phyloP scores from a whole-genome alignment of 164 flowering plant species.

The Amborella trichopoda region DNA sequence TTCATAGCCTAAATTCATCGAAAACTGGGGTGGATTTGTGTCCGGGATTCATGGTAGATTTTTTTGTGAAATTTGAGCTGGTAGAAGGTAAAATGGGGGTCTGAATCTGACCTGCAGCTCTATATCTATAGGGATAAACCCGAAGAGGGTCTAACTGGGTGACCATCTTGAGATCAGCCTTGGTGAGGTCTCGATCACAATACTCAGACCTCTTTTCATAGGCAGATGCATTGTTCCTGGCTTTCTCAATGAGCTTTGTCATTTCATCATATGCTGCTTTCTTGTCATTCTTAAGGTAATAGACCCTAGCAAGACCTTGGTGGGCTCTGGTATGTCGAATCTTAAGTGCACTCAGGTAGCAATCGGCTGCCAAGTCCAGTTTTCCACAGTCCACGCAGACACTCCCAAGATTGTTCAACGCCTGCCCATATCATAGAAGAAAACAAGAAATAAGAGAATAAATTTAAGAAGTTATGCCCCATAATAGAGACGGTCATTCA shows the following conservation, averaged over 20 bases:
- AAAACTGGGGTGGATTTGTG: too few relatives aligned
- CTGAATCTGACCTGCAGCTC: slow-evolving; percentile 79
- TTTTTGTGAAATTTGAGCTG: not conserved
- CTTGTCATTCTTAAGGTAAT: slow-evolving; percentile 60
- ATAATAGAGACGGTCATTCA: too few relatives aligned
- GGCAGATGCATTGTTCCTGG: slow-evolving; percentile 87
- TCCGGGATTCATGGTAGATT: not conserved
- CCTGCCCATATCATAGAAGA: slow-evolving; percentile 37
- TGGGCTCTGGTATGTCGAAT: slow-evolving; percentile 93
- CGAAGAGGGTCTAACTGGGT: slow-evolving; percentile 88
- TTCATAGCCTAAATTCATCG: too few relatives aligned
- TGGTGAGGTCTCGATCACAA: slow-evolving; percentile 79
- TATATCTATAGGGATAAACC: slow-evolving; percentile 92
- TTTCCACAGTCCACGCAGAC: slow-evolving; percentile 80
- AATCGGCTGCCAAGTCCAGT: slow-evolving; percentile 80
- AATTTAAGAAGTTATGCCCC: too few relatives aligned
- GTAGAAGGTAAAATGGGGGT: not conserved
- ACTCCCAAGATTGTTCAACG: slow-evolving; percentile 95
- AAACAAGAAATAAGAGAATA: too few relatives aligned
- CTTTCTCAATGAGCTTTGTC: slow-evolving; percentile 88
- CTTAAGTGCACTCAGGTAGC: slow-evolving; percentile 87
- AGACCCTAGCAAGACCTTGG: slow-evolving; percentile 97
- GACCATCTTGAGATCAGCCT: slow-evolving; percentile 87
- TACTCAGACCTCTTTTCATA: slow-evolving; percentile 98
- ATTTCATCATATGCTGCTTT: slow-evolving; percentile 83